Evolutionary conservation across 83 land plant genomes (phyloP).

Genomic region (Diphasiastrum complanatum): DNA sequence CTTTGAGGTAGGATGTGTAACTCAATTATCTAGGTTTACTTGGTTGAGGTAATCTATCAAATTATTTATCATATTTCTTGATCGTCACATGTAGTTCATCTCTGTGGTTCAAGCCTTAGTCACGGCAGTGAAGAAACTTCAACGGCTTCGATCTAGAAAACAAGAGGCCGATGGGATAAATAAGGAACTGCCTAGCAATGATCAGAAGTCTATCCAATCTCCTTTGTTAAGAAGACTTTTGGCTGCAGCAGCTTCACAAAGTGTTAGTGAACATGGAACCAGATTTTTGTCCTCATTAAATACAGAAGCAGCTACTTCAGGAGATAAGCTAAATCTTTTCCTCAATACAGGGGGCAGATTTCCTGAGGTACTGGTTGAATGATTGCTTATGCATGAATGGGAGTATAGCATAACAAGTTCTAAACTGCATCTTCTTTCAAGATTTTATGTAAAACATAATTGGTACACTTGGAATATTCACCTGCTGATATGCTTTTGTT

Average conservation of each 20-base stretch:
- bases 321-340: slow-evolving; percentile 60
- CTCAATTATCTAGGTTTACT: not conserved
- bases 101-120: slow-evolving; percentile 66
- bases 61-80: not conserved
- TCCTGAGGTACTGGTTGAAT: slow-evolving; percentile 50
- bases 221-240: slow-evolving; percentile 54
- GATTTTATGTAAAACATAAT: too few species aligned
- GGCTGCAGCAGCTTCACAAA: slow-evolving; percentile 55
- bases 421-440: too few species aligned
- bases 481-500: too few species aligned
- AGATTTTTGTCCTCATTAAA: slow-evolving; percentile 61
- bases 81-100: slow-evolving; percentile 52
- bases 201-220: slow-evolving; percentile 28
- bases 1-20: too few species aligned
- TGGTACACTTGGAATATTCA: too few species aligned
- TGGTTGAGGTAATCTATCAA: not conserved
- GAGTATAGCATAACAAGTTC: too few species aligned
- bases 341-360: slow-evolving; percentile 45
- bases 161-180: slow-evolving; percentile 13
- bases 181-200: not conserved
- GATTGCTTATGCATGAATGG: slow-evolving; percentile 6
- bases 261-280: slow-evolving; percentile 48
- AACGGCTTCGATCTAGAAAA: slow-evolving; percentile 40
- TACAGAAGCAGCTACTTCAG: slow-evolving; percentile 68
- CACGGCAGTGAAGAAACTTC: slow-evolving; percentile 62